Conservation (phyloP, 2,329 filamentous ascomycete genomes). For the Exophiala dermatitidis region DNA sequence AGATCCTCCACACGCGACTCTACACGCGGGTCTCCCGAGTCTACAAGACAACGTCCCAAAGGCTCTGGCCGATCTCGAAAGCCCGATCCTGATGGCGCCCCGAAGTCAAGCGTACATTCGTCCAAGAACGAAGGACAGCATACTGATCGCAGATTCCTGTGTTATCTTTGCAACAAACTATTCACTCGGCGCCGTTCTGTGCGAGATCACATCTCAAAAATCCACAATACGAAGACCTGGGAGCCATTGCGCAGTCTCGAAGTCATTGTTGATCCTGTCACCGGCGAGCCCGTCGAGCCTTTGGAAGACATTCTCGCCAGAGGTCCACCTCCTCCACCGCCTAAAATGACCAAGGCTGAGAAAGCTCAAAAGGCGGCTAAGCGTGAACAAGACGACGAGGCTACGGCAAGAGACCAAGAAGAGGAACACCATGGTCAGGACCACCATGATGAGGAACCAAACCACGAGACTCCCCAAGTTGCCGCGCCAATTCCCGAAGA, state of each 20-base stretch:
- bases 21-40: slow-evolving; percentile 3
- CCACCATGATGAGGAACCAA: background rate
- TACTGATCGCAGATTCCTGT: slow-evolving; percentile 27
- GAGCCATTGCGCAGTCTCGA: slow-evolving; percentile 25
- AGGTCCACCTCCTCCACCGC: slow-evolving; percentile 23
- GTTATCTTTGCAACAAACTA: slow-evolving; percentile 27
- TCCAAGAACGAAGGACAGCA: slow-evolving; percentile 28
- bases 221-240: slow-evolving; percentile 26
- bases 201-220: slow-evolving; percentile 27
- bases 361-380: slow-evolving; percentile 13
- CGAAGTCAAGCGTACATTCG: slow-evolving; percentile 23
- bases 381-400: slow-evolving; percentile 6
- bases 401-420: slow-evolving; percentile 2
- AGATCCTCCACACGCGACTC: background rate
- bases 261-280: slow-evolving; percentile 25
- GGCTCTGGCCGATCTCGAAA: slow-evolving; percentile 21
- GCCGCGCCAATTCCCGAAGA: background rate
- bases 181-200: slow-evolving; percentile 27
- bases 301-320: slow-evolving; percentile 25
- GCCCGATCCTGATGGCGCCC: slow-evolving; percentile 12
- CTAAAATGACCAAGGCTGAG: slow-evolving; percentile 15
- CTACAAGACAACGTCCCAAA: slow-evolving; percentile 14
- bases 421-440: background rate
- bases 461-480: background rate
- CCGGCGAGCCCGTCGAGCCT: slow-evolving; percentile 25